Percentiles rank a stretch among this genome's conserved stretches.
These are phyloP conservation scores for Elongisporangium prolatum DNA, from an alignment of 352 stramenopile species.

Conservation along the genomic window DNA sequence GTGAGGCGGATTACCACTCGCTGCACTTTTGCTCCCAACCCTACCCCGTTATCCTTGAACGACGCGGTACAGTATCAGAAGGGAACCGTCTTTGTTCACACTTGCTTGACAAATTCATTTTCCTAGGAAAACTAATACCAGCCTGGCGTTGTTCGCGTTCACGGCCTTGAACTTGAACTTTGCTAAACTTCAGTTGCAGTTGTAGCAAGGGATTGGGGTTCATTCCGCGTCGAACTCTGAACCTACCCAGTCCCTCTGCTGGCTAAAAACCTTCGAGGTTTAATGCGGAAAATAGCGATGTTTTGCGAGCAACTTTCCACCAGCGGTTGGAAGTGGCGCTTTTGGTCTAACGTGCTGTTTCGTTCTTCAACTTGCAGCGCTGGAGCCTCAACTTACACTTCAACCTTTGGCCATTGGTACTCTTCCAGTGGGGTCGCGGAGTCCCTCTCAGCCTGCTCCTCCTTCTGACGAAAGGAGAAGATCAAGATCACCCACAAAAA, in stretches of 20 bases:
- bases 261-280: neutral
- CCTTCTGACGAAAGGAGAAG: neutral
- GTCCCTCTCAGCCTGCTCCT: neutral
- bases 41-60: neutral
- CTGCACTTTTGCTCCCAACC: neutral
- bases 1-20: neutral
- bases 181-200: slow-evolving; percentile 21
- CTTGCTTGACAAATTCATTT: neutral
- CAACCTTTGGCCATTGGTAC: neutral
- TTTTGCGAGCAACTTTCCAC: neutral
- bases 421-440: neutral
- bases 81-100: neutral
- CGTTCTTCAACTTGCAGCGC: neutral
- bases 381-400: neutral
- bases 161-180: slow-evolving; percentile 25
- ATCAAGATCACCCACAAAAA: neutral
- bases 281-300: neutral
- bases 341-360: neutral
- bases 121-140: neutral
- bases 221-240: neutral
- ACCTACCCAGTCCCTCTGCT: neutral
- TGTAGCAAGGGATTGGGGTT: slow-evolving; percentile 5
- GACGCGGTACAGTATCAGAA: neutral
- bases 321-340: neutral
- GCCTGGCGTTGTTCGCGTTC: neutral